Evolutionary conservation across 169 alveolate species (phyloP).

Genomic region (Eimeria falciformis): DNA sequence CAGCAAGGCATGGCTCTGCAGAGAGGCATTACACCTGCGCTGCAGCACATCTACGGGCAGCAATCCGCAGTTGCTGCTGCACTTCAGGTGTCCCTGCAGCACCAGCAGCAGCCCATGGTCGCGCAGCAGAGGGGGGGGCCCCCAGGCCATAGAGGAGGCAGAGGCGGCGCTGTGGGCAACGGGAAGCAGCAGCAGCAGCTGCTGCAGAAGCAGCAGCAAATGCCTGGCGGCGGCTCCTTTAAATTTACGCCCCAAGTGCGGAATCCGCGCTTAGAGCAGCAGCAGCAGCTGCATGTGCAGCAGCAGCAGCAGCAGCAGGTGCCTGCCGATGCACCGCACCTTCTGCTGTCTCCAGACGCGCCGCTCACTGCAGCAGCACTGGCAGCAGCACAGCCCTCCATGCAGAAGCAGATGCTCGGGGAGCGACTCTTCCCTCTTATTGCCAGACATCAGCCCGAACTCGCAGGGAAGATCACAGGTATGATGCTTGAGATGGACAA

Average conservation of each 20-base stretch:
- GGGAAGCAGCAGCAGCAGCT: conserved; percentile 45
- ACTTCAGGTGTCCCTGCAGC: conserved; percentile 46
- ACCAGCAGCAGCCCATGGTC: conserved; percentile 52
- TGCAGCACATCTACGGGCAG: conserved; percentile 76
- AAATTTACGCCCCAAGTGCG: conserved; percentile 80
- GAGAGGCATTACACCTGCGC: conserved; percentile 46
- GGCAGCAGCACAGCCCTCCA: conserved; percentile 86
- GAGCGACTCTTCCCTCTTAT: conserved; percentile 94
- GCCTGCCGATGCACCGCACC: conserved; percentile 37
- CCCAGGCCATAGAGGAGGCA: conserved; percentile 35
- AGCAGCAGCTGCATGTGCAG: conserved; percentile 53
- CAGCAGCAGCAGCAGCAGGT: conserved; percentile 58
- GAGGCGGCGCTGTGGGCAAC: conserved; percentile 65
- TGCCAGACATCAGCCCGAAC: conserved; percentile 93
- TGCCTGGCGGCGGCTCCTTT: conserved; percentile 72
- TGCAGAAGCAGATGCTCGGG: conserved; percentile 97
- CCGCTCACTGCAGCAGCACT: conserved; percentile 77
- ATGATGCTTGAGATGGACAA: conserved; percentile 98
- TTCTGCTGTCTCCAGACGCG: conserved; percentile 65
- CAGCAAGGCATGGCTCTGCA: conserved; percentile 50
- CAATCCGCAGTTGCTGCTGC: conserved; percentile 72
- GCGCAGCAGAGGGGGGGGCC: conserved; percentile 32
- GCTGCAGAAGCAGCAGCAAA: conserved; percentile 76
- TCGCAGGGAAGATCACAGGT: conserved; percentile 96
- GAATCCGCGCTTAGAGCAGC: conserved; percentile 76